Evolutionary conservation across 2,329 filamentous ascomycete species (phyloP).

Genomic region (Exophiala sp.): DNA sequence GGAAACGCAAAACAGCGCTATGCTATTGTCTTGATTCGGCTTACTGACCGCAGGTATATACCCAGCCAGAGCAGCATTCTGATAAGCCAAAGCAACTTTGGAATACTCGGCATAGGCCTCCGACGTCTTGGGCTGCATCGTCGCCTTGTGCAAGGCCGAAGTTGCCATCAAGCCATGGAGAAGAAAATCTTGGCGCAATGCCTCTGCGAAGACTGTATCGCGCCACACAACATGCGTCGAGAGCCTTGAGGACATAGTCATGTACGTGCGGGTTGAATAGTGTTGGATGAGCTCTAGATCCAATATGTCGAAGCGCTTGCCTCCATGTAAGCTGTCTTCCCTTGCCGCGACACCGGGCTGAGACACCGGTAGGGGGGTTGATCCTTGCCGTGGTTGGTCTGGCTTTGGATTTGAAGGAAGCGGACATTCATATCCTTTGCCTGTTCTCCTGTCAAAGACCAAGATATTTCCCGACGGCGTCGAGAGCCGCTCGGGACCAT

Average conservation of each 20-base stretch:
- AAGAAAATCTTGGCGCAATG: slow-evolving; percentile 38
- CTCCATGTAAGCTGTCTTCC: background rate
- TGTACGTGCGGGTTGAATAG: slow-evolving; percentile 40
- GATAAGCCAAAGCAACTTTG: slow-evolving; percentile 27
- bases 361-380: slow-evolving; percentile 1
- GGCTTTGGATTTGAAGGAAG: slow-evolving; percentile 14
- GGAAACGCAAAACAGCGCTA: slow-evolving; percentile 27
- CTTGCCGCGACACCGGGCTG: slow-evolving; percentile 4
- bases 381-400: slow-evolving; percentile 8
- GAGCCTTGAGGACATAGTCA: slow-evolving; percentile 27
- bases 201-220: slow-evolving; percentile 37
- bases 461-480: slow-evolving; percentile 13
- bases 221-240: slow-evolving; percentile 36
- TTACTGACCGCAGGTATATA: slow-evolving; percentile 27
- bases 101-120: slow-evolving; percentile 27
- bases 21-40: slow-evolving; percentile 25
- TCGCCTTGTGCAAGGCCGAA: slow-evolving; percentile 38
- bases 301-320: slow-evolving; percentile 30
- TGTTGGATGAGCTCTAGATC: slow-evolving; percentile 43
- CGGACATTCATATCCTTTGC: slow-evolving; percentile 20
- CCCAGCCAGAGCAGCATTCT: slow-evolving; percentile 26
- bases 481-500: slow-evolving; percentile 18
- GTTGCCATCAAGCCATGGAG: slow-evolving; percentile 40
- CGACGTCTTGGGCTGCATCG: slow-evolving; percentile 25
- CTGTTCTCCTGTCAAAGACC: slow-evolving; percentile 16